Conservation (phyloP, 2,329 filamentous ascomycete species). For the Sphaceloma murrayae region DNA sequence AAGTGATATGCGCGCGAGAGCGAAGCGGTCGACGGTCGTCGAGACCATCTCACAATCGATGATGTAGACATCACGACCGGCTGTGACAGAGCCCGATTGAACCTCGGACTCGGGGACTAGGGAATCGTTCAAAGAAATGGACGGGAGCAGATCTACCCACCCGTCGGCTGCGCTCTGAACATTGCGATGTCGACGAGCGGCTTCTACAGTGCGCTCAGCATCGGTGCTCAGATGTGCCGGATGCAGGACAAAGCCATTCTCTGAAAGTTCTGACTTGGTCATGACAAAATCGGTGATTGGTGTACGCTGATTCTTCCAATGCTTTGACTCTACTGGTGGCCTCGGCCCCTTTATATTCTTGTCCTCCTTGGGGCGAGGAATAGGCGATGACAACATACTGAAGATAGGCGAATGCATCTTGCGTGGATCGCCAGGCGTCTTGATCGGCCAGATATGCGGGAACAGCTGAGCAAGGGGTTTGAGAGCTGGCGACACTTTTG, state of each 20-base stretch:
- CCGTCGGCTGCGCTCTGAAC: constrained; percentile 49
- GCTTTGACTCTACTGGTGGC: constrained; percentile 52
- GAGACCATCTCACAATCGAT: constrained; percentile 98
- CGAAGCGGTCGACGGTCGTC: constrained; percentile 62
- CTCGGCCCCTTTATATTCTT: constrained; percentile 51
- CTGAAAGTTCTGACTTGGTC: constrained; percentile 60
- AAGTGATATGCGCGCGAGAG: constrained; percentile 80
- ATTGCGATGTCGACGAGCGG: constrained; percentile 31
- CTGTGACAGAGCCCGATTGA: constrained; percentile 60
- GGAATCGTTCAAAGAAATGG: too few relatives aligned
- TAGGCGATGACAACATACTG: constrained; percentile 67
- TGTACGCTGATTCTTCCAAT: constrained; percentile 66
- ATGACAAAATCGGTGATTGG: constrained; percentile 73
- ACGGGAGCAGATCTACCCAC: constrained; percentile 65
- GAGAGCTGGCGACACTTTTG: constrained; percentile 35
- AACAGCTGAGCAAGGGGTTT: constrained; percentile 73
- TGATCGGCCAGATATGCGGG: constrained; percentile 78
- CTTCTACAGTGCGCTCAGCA: constrained; percentile 48
- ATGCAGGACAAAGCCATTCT: constrained; percentile 78
- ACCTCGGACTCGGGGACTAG: constrained; percentile 51
- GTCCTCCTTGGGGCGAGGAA: constrained; percentile 60
- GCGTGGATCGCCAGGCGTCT: constrained; percentile 71
- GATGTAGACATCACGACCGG: constrained; percentile 66
- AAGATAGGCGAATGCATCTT: constrained; percentile 81
- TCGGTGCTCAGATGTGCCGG: constrained; percentile 58